Conservation (phyloP, 2,329 filamentous ascomycete species). For the Arthrobotrys musiformis region DNA sequence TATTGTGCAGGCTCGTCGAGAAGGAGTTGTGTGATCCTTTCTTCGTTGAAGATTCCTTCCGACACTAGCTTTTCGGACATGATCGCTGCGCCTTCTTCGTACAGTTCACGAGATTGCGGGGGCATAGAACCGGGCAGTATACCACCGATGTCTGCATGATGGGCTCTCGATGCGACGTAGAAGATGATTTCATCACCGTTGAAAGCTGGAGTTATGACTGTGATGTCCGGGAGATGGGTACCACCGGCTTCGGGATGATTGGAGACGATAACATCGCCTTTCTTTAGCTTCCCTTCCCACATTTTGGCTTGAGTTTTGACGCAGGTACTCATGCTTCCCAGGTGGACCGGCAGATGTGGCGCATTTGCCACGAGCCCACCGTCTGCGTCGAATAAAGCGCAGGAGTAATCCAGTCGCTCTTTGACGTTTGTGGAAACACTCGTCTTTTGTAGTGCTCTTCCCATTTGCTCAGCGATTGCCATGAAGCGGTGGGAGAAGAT, state of each 20-base stretch:
- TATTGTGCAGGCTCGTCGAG: slow-evolving; percentile 78
- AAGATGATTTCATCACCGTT: slow-evolving; percentile 80
- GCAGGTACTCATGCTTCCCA: slow-evolving; percentile 87
- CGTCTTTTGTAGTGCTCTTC: slow-evolving; percentile 79
- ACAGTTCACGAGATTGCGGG: slow-evolving; percentile 74
- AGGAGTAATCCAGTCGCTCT: slow-evolving; percentile 84
- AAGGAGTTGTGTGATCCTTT: slow-evolving; percentile 76
- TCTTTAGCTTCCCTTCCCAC: slow-evolving; percentile 80
- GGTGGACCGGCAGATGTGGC: slow-evolving; percentile 81
- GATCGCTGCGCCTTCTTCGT: slow-evolving; percentile 74
- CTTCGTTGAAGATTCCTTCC: slow-evolving; percentile 80
- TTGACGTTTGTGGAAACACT: slow-evolving; percentile 84
- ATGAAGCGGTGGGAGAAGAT: slow-evolving; percentile 86
- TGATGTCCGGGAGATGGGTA: slow-evolving; percentile 83
- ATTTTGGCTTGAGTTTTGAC: slow-evolving; percentile 81
- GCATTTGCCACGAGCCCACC: slow-evolving; percentile 82
- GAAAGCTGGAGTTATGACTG: slow-evolving; percentile 82
- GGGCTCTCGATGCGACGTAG: slow-evolving; percentile 81
- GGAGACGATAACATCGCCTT: slow-evolving; percentile 82
- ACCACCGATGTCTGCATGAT: slow-evolving; percentile 86
- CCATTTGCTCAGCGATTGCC: slow-evolving; percentile 88
- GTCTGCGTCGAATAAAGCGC: slow-evolving; percentile 79
- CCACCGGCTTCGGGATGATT: slow-evolving; percentile 87
- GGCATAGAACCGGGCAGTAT: slow-evolving; percentile 87
- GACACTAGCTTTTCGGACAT: slow-evolving; percentile 77